Percentiles rank a stretch among this genome's conserved stretches.
Evolutionary conservation across 331 rosid species (phyloP).

Genomic region (Telfairia occidentalis): DNA sequence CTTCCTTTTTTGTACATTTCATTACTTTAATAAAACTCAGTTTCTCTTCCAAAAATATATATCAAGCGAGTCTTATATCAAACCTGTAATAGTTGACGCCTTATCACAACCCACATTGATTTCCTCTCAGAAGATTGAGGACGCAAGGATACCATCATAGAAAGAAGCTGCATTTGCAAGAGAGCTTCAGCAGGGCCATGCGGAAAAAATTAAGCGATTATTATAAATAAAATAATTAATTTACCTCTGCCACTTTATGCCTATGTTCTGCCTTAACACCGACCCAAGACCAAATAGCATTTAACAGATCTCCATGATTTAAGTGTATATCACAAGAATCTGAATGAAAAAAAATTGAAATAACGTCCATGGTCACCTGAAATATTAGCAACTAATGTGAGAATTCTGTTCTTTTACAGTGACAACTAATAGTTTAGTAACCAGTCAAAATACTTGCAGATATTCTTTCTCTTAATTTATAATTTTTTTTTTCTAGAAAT

Average conservation of each 20-base stretch:
- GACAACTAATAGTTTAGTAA: background rate
- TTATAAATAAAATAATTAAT: slow-evolving; percentile 9
- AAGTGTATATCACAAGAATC: slow-evolving; percentile 77
- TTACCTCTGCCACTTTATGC: slow-evolving; percentile 90
- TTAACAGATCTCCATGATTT: slow-evolving; percentile 74
- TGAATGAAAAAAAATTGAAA: slow-evolving; percentile 41
- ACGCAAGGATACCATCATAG: slow-evolving; percentile 86
- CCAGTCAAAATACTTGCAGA: background rate
- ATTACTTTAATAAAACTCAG: background rate
- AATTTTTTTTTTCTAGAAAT: background rate
- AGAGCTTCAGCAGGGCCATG: background rate
- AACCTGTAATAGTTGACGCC: slow-evolving; percentile 94
- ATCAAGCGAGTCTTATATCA: background rate
- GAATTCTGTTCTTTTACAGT: background rate
- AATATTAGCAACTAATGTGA: slow-evolving; percentile 16
- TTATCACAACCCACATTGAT: slow-evolving; percentile 78
- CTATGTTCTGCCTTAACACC: slow-evolving; percentile 79
- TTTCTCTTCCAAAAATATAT: background rate
- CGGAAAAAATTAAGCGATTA: slow-evolving; percentile 1
- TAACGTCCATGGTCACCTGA: slow-evolving; percentile 80
- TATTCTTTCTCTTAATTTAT: background rate
- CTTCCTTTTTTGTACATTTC: background rate
- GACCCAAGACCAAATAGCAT: slow-evolving; percentile 93
- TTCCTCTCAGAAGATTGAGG: slow-evolving; percentile 86
- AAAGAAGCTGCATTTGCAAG: slow-evolving; percentile 55